These are phyloP conservation scores for Stereocaulon alpinum DNA, from an alignment of 495 filamentous ascomycete genomes.

Conservation along the genomic window DNA sequence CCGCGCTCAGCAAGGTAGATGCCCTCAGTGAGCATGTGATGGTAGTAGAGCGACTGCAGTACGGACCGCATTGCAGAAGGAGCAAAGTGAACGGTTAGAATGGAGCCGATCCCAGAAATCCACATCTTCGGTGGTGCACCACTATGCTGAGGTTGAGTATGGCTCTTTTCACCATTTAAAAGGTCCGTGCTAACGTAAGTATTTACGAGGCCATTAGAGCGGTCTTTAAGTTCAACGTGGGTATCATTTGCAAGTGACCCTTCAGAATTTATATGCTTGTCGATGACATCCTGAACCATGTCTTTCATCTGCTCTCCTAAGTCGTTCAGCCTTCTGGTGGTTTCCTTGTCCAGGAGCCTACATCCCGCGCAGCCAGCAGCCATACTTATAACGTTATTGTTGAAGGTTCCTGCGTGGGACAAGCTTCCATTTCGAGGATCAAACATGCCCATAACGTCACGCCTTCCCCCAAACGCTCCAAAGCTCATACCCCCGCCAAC, in stretches of 20 bases:
- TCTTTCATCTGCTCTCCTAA: slow-evolving; percentile 25
- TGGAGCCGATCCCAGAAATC: slow-evolving; percentile 23
- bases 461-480: slow-evolving; percentile 51
- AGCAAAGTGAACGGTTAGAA: slow-evolving; percentile 13
- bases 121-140: slow-evolving; percentile 6
- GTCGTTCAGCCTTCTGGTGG: slow-evolving; percentile 20
- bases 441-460: slow-evolving; percentile 44
- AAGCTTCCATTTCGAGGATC: slow-evolving; percentile 34
- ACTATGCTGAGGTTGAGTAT: background rate
- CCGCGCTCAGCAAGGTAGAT: slow-evolving; percentile 27
- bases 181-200: background rate
- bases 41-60: slow-evolving; percentile 22
- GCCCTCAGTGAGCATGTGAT: slow-evolving; percentile 25
- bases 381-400: slow-evolving; percentile 57
- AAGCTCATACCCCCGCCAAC: slow-evolving; percentile 53
- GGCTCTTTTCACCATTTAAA: background rate
- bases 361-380: slow-evolving; percentile 39
- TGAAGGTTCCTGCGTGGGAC: slow-evolving; percentile 54
- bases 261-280: background rate
- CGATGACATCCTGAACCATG: slow-evolving; percentile 15
- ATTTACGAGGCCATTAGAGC: background rate
- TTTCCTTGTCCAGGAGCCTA: slow-evolving; percentile 23
- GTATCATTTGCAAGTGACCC: background rate
- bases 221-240: background rate
- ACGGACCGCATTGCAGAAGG: slow-evolving; percentile 10